Evolutionary conservation across 768 basidiomycete genomes (phyloP), one percentile per base, ranked within the genome.

Genomic region (Lentinula raphanica): DNA sequence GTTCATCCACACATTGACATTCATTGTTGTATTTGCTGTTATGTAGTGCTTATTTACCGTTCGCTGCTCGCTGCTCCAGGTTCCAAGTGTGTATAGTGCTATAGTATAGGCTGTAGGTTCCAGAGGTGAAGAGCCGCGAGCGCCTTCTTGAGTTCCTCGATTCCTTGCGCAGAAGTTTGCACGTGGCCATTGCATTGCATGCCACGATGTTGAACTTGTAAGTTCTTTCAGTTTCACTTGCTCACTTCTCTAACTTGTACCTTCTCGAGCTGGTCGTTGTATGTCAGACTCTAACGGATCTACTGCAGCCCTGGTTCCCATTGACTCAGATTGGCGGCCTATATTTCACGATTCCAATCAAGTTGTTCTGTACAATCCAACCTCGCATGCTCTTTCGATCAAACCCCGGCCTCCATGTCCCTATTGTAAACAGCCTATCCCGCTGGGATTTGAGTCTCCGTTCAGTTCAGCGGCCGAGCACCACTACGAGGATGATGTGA

Each of bases 351-450:
- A 48, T 27, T 86, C 88, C 0, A 89, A 91, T 69, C 90, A 93
- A 65, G 86, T 94, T 35, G 92, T 94, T 15, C 78, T 94, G 7
- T 94, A 93, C 73, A 91, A 94, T 67, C 86, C 92, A 0, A 86
- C 81, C 1, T 92, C 88, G 1, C 92, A 94, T 66, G 91, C 92
- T 1, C 74, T 94, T 21, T 81, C 91, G 17, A 87, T 92, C 42
- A 49, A 66, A 40, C 59, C 39, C 45, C 65, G 72, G 29, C 62
- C 67, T 49, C 67, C 75, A 3, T 94, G 92, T 71, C 91, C 91
- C 3, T 90, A 88, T 62, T 93, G 92, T 69, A 83, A 88, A 57
- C 84, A 82, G 56, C 68, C 77, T 0, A 71, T 91, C 7, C 81
- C 82, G 1, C 50, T 69, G 3, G 80, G 74, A 29, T 82, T 81